Base-by-base conservation (phyloP, 768 basidiomycete species). In the Panellus pusillus region DNA sequence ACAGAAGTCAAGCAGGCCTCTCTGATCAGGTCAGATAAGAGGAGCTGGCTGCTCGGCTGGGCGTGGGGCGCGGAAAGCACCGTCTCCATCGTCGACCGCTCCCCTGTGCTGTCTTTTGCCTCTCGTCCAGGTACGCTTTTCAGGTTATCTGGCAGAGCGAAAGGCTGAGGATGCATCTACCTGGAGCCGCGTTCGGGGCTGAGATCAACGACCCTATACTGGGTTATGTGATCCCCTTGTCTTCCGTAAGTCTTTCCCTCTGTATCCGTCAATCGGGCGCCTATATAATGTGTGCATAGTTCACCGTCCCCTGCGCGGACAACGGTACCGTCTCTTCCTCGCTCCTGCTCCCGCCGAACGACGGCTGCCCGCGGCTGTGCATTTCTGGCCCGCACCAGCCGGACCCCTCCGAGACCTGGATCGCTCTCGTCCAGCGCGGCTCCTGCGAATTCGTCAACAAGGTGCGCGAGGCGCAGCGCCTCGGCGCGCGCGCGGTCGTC, bases 371-470 rank as follows among this genome's bases (percentile, higher is more conserved):
- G 5, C 70, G 74, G 3, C 75, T 92, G 17, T 92, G 91, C 54
- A 60, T 79, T 3, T 67, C 62, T 40, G 85, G 85, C 1, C 71
- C 77, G 2, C 65, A 81, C 55, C 68, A 75, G 15, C 91, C 90
- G 0, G 78, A 80, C 51, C 74, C 70, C 18, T 74, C 78, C 12
- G 91, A 92, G 52, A 75, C 84, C 9, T 95, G 92, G 89, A 91
- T 98, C 66, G 96, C 93, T 0, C 79, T 98, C 45, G 86, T 97
- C 0, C 89, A 96, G 68, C 77, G 96, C 28, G 59, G 59, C 1
- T 72, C 83, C 47, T 98, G 96, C 68, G 85, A 93, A 54, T 98
- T 98, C 66, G 87, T 91, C 11, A 87, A 85, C 63, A 98, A 98
- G 75, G 91, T 85, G 35, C 72, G 87, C 44, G 82, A 84, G 61